Percentiles rank a stretch among this genome's conserved stretches.
Conservation (phyloP, 208 protist species). For the Wallacemonas sp. region DNA sequence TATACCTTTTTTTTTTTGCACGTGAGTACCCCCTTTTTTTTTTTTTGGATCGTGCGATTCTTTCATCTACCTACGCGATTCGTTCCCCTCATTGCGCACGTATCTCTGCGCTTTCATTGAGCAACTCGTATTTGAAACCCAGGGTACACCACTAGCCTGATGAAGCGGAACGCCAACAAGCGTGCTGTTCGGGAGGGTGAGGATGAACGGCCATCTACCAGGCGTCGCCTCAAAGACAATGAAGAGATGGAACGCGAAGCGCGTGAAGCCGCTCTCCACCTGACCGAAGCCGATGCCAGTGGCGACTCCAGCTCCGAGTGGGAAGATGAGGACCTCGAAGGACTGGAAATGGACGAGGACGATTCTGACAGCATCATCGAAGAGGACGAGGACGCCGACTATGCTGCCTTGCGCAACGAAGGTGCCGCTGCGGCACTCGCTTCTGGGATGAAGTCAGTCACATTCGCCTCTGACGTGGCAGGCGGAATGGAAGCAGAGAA, state of each 20-base stretch:
- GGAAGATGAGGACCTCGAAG: slow-evolving; percentile 22
- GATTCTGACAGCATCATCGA: slow-evolving; percentile 55
- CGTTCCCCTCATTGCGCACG: too few species aligned
- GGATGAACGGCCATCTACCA: slow-evolving; percentile 16
- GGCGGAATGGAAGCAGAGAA: slow-evolving; percentile 15
- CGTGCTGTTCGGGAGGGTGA: slow-evolving; percentile 36
- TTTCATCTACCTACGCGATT: too few species aligned
- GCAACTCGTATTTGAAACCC: too few species aligned
- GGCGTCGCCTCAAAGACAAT: slow-evolving; percentile 33
- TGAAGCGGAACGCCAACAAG: slow-evolving; percentile 26
- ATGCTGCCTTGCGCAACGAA: slow-evolving; percentile 80
- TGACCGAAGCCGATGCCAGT: slow-evolving; percentile 24
- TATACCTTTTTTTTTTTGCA: not conserved
- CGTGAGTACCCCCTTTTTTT: not conserved
- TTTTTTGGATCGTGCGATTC: not conserved
- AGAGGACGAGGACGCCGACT: slow-evolving; percentile 63
- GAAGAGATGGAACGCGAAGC: slow-evolving; percentile 38
- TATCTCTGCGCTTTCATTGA: too few species aligned
- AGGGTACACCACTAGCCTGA: slow-evolving; percentile 23
- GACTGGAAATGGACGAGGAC: slow-evolving; percentile 32
- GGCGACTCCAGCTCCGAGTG: slow-evolving; percentile 10
- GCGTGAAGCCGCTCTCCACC: slow-evolving; percentile 19
- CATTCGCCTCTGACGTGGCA: slow-evolving; percentile 3
- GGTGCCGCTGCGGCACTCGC: slow-evolving; percentile 24
- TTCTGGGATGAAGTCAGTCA: slow-evolving; percentile 9